phyloP scores from a whole-genome alignment of 2,329 filamentous ascomycete species.

The Exophiala lecanii-corni region DNA sequence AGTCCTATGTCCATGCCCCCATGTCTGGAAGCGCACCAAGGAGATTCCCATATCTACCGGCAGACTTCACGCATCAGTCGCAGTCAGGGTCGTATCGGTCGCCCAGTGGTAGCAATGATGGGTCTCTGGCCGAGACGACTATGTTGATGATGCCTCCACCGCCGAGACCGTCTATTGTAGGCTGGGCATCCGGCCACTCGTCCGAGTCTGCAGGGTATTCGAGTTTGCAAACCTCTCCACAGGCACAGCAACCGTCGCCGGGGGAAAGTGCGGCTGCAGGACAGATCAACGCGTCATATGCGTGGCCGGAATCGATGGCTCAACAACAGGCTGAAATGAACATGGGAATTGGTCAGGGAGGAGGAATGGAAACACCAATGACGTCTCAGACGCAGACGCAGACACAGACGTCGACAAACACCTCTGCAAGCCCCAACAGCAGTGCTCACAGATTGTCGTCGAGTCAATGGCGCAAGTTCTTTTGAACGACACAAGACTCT shows the following conservation, averaged over 20 bases:
- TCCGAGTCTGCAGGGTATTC: not conserved
- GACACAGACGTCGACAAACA: not conserved
- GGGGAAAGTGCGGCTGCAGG: not conserved
- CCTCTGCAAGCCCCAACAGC: not conserved
- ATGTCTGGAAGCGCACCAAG: not conserved
- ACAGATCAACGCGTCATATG: not conserved
- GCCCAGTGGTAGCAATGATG: not conserved
- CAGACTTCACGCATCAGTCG: not conserved
- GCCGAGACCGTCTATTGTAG: not conserved
- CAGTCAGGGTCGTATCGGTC: not conserved
- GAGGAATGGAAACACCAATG: not conserved
- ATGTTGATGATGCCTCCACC: conserved; percentile 3
- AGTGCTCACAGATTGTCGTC: conserved; percentile 2
- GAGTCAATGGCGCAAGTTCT: conserved; percentile 8
- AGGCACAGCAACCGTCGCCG: conserved; percentile 3
- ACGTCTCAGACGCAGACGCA: too few relatives aligned
- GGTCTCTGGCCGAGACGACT: not conserved
- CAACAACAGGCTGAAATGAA: not conserved
- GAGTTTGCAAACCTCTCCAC: not conserved
- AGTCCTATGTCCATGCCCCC: not conserved
- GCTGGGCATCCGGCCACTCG: not conserved
- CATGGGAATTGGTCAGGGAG: not conserved
- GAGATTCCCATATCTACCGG: not conserved
- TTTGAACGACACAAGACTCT: conserved; percentile 7
- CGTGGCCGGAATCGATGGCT: not conserved